Conservation (phyloP, 352 stramenopile species). For the Thalassiosira hispida region DNA sequence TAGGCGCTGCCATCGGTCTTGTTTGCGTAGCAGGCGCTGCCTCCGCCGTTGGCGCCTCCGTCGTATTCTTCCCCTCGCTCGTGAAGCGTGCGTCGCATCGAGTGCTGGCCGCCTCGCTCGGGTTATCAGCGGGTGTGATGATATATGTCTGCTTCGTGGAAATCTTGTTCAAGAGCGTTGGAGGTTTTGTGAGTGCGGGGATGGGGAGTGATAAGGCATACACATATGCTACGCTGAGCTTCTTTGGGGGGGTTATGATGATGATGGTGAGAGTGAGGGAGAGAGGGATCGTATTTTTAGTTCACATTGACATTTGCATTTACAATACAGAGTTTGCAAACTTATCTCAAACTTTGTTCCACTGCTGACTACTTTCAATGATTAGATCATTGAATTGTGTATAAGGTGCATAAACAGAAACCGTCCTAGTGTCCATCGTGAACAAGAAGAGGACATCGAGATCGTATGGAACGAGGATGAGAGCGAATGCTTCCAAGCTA, state of each 20-base stretch:
- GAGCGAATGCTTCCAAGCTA: constrained; percentile 31
- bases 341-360: constrained; percentile 26
- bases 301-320: neutral
- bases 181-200: constrained; percentile 68
- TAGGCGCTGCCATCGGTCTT: constrained; percentile 69
- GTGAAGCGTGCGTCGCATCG: constrained; percentile 82
- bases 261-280: constrained; percentile 73
- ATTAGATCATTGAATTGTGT: neutral
- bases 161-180: constrained; percentile 80
- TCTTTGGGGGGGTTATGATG: constrained; percentile 87
- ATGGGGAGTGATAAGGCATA: constrained; percentile 64
- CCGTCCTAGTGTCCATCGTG: neutral
- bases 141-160: constrained; percentile 82
- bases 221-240: constrained; percentile 87
- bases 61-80: constrained; percentile 87
- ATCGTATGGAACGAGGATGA: constrained; percentile 35
- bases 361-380: no score
- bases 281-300: neutral
- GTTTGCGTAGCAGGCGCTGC: constrained; percentile 69
- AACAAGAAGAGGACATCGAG: constrained; percentile 28
- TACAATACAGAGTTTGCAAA: no score
- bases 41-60: constrained; percentile 80
- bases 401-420: neutral
- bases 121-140: constrained; percentile 85
- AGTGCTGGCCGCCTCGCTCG: constrained; percentile 80